Evolutionary conservation across 352 stramenopile species (phyloP).

Genomic region (Pythium rishiriense): DNA sequence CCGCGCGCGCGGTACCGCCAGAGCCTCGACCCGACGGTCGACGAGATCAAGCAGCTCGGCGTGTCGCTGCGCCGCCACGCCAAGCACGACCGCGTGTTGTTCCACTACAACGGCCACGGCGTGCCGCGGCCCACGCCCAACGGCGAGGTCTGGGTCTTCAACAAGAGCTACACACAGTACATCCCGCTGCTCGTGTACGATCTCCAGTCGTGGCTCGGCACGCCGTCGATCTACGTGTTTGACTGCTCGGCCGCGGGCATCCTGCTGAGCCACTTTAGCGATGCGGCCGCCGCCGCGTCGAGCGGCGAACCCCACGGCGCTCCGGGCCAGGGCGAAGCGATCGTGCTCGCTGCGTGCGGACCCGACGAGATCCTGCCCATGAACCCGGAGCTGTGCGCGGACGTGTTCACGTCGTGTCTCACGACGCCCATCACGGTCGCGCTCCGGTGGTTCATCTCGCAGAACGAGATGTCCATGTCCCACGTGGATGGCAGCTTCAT

Average conservation of each 20-base stretch:
- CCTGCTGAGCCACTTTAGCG: conserved; percentile 93
- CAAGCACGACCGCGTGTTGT: conserved; percentile 94
- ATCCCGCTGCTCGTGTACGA: conserved; percentile 98
- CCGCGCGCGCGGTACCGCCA: conserved; percentile 92
- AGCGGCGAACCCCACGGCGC: conserved; percentile 21
- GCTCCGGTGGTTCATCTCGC: conserved; percentile 97
- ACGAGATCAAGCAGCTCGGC: conserved; percentile 95
- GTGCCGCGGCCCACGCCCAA: conserved; percentile 96
- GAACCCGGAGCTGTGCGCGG: conserved; percentile 96
- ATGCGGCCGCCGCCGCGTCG: conserved; percentile 15
- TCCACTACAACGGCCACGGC: conserved; percentile 99
- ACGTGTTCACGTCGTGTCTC: conserved; percentile 99
- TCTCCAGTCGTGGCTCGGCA: conserved; percentile 93
- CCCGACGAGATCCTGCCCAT: conserved; percentile 95
- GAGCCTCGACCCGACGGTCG: conserved; percentile 96
- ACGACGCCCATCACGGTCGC: conserved; percentile 99
- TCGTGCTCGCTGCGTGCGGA: conserved; percentile 96
- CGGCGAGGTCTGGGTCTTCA: conserved; percentile 99
- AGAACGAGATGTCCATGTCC: conserved; percentile 90
- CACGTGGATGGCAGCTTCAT: conserved; percentile 86
- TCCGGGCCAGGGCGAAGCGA: conserved; percentile 77
- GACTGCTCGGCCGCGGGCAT: conserved; percentile 97
- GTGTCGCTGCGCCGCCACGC: conserved; percentile 90
- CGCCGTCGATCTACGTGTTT: conserved; percentile 96
- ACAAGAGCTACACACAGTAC: conserved; percentile 99